phyloP scores from a whole-genome alignment of 1,139 yeast genomes.

The Debaryomyces subglobosus region DNA sequence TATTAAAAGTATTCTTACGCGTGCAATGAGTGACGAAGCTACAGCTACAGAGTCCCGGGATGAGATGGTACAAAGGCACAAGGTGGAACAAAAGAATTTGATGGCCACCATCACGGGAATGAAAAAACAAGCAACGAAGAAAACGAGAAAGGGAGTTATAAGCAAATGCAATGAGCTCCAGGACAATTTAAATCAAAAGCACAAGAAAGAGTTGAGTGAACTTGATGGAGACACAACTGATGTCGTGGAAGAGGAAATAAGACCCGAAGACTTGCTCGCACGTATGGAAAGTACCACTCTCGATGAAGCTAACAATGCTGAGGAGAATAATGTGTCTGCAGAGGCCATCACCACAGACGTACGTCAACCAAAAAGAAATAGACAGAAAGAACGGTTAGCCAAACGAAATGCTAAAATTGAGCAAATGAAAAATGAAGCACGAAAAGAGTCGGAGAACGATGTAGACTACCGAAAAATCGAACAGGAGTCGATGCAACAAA shows the following conservation, averaged over 20 bases:
- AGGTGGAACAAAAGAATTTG: conserved; percentile 68
- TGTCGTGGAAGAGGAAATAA: conserved; percentile 41
- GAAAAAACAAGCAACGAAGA: conserved; percentile 83
- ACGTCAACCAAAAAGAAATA: conserved; percentile 57
- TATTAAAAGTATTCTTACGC: neutral
- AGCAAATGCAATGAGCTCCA: conserved; percentile 64
- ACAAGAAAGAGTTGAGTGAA: conserved; percentile 49
- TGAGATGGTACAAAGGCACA: conserved; percentile 62
- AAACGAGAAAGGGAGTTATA: conserved; percentile 63
- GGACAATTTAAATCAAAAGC: conserved; percentile 53
- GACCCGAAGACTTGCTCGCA: conserved; percentile 68
- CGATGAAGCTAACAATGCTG: conserved; percentile 9
- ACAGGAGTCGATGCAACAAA: conserved; percentile 58
- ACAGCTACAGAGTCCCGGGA: conserved; percentile 4
- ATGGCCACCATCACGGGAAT: conserved; percentile 68
- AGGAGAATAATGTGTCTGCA: conserved; percentile 14
- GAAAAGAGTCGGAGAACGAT: conserved; percentile 63
- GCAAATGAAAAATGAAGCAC: conserved; percentile 67
- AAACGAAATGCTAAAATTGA: conserved; percentile 72
- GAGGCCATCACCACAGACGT: conserved; percentile 9
- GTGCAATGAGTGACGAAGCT: neutral
- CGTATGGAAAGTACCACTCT: conserved; percentile 43
- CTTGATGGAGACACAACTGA: conserved; percentile 14
- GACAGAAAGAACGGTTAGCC: conserved; percentile 84
- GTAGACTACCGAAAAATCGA: conserved; percentile 76